phyloP scores from a whole-genome alignment of 2,329 filamentous ascomycete species.

The Plenodomus lindquistii region DNA sequence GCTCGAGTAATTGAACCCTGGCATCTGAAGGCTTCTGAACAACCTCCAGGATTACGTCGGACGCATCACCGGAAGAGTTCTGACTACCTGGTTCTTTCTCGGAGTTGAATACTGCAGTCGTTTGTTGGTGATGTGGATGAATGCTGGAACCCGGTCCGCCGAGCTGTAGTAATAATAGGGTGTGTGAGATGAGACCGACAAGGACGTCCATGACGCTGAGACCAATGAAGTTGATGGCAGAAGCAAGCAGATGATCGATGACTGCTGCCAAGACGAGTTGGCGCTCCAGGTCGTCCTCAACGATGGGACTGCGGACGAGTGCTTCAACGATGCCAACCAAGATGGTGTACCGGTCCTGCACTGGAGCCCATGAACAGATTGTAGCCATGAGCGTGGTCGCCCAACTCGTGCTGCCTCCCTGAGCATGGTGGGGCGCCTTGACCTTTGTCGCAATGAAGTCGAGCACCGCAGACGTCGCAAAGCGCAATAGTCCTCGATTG shows the following conservation, averaged over 20 bases:
- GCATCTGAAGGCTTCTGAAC: slow-evolving; percentile 55
- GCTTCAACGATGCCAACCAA: slow-evolving; percentile 80
- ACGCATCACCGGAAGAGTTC: slow-evolving; percentile 21
- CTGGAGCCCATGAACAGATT: slow-evolving; percentile 83
- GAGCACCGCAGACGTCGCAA: slow-evolving; percentile 73
- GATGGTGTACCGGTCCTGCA: slow-evolving; percentile 92
- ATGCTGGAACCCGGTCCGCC: slow-evolving; percentile 48
- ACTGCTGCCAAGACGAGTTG: slow-evolving; percentile 77
- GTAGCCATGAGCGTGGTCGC: slow-evolving; percentile 79
- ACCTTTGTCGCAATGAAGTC: slow-evolving; percentile 64
- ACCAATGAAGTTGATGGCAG: slow-evolving; percentile 90
- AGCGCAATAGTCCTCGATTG: slow-evolving; percentile 78
- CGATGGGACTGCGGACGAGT: slow-evolving; percentile 68
- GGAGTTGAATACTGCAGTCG: slow-evolving; percentile 23
- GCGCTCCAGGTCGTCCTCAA: slow-evolving; percentile 71
- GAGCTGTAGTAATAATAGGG: slow-evolving; percentile 75
- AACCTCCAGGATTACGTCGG: slow-evolving; percentile 44
- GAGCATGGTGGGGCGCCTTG: slow-evolving; percentile 43
- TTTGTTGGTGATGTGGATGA: slow-evolving; percentile 45
- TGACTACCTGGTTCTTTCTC: slow-evolving; percentile 25
- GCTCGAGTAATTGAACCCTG: slow-evolving; percentile 66
- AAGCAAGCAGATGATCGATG: slow-evolving; percentile 80
- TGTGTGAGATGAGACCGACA: slow-evolving; percentile 80
- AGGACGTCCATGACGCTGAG: slow-evolving; percentile 95
- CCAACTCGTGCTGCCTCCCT: slow-evolving; percentile 66